These are phyloP conservation scores for Penicillium sp. DNA, from an alignment of 2,329 filamentous ascomycete species.

Conservation along the genomic window DNA sequence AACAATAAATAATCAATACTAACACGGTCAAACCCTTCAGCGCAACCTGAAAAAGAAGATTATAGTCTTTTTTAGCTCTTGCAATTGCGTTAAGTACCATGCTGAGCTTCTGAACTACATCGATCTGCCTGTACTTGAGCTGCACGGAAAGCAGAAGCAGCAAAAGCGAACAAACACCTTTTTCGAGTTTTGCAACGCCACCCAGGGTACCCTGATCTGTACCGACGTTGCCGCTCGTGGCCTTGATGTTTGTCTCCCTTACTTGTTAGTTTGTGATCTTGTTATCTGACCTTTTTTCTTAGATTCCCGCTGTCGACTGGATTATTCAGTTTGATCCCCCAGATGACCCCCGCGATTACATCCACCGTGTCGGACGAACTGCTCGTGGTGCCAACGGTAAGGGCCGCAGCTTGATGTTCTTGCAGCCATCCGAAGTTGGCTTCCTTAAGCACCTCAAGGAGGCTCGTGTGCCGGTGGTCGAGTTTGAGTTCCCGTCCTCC, in stretches of 20 bases:
- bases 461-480: slow-evolving; percentile 86
- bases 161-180: slow-evolving; percentile 99
- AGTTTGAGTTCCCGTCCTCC: slow-evolving; percentile 91
- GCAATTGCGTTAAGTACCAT: slow-evolving; percentile 94
- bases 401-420: slow-evolving; percentile 87
- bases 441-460: slow-evolving; percentile 91
- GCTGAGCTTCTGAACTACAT: slow-evolving; percentile 96
- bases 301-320: slow-evolving; percentile 93
- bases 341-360: slow-evolving; percentile 87
- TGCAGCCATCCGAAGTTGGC: slow-evolving; percentile 87
- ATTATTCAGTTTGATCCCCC: slow-evolving; percentile 95
- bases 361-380: slow-evolving; percentile 93
- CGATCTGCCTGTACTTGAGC: slow-evolving; percentile 80
- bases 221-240: slow-evolving; percentile 95
- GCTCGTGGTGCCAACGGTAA: slow-evolving; percentile 80
- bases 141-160: slow-evolving; percentile 97
- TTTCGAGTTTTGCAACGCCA: slow-evolving; percentile 90
- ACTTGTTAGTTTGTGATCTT: not conserved
- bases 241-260: slow-evolving; percentile 65
- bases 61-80: slow-evolving; percentile 87
- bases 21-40: slow-evolving; percentile 11
- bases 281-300: not conserved
- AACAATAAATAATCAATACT: too few species aligned
- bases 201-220: slow-evolving; percentile 85
- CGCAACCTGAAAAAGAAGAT: slow-evolving; percentile 93